phyloP scores from a whole-genome alignment of 306 rosid species.

The Gastrolobium bilobum region DNA sequence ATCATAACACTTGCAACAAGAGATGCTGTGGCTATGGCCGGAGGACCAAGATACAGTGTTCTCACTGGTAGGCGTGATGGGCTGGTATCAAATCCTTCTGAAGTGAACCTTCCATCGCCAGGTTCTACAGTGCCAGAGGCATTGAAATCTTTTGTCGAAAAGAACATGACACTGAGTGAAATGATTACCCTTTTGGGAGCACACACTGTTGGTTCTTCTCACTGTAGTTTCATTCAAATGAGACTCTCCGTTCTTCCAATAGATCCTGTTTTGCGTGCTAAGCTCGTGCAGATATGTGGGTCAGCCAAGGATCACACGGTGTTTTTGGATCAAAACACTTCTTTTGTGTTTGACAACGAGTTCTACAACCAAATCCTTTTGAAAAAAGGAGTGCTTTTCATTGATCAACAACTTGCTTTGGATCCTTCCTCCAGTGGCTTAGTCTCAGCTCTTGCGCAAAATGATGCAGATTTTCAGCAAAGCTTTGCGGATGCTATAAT shows the following conservation, averaged over 20 bases:
- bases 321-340: no score
- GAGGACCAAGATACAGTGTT: slow-evolving; percentile 60
- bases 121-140: slow-evolving; percentile 36
- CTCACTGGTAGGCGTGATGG: slow-evolving; percentile 68
- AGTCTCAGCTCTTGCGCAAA: no score
- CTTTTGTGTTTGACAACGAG: no score
- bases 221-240: slow-evolving; percentile 54
- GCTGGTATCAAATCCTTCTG: slow-evolving; percentile 20
- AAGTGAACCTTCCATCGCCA: slow-evolving; percentile 59
- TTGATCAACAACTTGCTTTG: no score
- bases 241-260: slow-evolving; percentile 57
- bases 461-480: no score
- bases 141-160: slow-evolving; percentile 32
- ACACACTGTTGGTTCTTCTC: slow-evolving; percentile 67
- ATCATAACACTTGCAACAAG: slow-evolving; percentile 69
- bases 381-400: no score
- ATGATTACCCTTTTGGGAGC: slow-evolving; percentile 77
- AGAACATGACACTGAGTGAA: slow-evolving; percentile 53
- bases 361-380: no score
- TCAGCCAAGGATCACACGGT: not conserved
- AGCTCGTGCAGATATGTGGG: no score
- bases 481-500: no score
- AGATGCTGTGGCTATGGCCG: slow-evolving; percentile 57
- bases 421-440: no score
- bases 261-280: slow-evolving; percentile 47